Evolutionary conservation across 2,329 filamentous ascomycete species (phyloP), one percentile per base, ranked within the genome.

Genomic region (Chaetoscypha palmicola): DNA sequence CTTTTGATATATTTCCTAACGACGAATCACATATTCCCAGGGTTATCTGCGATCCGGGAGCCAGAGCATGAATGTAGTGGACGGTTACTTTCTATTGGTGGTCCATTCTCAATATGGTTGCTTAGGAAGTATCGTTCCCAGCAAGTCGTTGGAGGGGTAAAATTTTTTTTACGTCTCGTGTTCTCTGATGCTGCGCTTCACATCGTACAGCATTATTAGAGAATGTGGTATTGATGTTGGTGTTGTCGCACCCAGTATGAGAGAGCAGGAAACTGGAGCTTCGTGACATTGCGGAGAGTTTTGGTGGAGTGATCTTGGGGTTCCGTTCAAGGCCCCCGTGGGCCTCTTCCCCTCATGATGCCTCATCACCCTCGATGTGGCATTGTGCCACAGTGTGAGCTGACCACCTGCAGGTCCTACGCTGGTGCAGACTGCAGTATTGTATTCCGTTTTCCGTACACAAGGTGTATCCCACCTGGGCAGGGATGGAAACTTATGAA

Each of bases 201-300:
- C n/a, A 34, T 34, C 4, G 32, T 19, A 19, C 32, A 34, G 19
- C 32, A 16, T 12, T 34, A 17, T 4, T 16, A 16, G 16, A 9
- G 17, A 34, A 34, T 16, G 32, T 34, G 9, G 10, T 16, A 17
- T 9, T 16, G n/a, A 16, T 34, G 32, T 34, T 17, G 3, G 10
- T 5, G 17, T 10, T 34, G 10, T 16, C 4, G 12, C 14, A 10
- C 19, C 32, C 4, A 17, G 12, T 16, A 19, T 16, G n/a, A 9
- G 32, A 4, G 17, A n/a, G 9, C n/a, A 16, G n/a, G 32, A 16
- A 10, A 16, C 12, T 16, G 16, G 21, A 24, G 21, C 10, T 12
- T 21, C 9, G 10, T 26, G 21, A 36, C 32, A 42, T 35, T 20
- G n/a, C 40, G 31, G 40, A 42, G 31, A 42, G 40, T 42, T 42